Evolutionary conservation across 257 asterid genomes (phyloP), one percentile per base, ranked within the genome.

Genomic region (Gentiana macrophylla): DNA sequence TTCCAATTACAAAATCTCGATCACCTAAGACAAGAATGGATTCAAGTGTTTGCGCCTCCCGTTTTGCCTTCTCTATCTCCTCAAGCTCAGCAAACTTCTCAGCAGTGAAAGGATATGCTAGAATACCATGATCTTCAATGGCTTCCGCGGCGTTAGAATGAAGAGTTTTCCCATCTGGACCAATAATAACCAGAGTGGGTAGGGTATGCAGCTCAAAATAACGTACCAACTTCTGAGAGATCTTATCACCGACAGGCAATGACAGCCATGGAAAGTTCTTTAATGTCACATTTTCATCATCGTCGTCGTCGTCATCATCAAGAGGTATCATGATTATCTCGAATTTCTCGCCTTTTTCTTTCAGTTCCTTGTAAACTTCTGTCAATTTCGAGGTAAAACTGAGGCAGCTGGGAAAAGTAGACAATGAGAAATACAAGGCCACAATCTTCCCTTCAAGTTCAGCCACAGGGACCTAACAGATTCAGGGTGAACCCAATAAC

Each of bases 321-420:
- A 91, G 83, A 53, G 98, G 96, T 55, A 91, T 59, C 87, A 77
- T 79, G 71, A 87, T 89, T 63, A 91, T 64, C 84, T 91, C 98
- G 63, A 91, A 82, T 38, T 74, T 66, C 37, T 56, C 77, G 3
- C 77, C 83, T 68, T 48, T 60, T 36, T 79, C 71, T 70, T 67
- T 87, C 79, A 91, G 68, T 55, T 74, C 66, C 38, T 64, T 55
- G 57, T 91, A 81, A 12, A 67, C 61, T 58, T 83, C 76, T 3
- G 70, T 13, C 41, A 91, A 90, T 69, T 70, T 79, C 1, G 74
- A 68, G 37, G 80, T 78, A 58, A 91, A 91, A 33, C 63, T 76
- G 6, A 50, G 37, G 68, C 77, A 65, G 32, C 57, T 76, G 1
- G 37, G 4, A 76, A 55, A 73, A 4, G 70, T 65, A n/a, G 80